Percentiles rank a stretch among this genome's conserved stretches.
Conservation (phyloP, 2,329 filamentous ascomycete genomes). For the Neofusicoccum sp. region DNA sequence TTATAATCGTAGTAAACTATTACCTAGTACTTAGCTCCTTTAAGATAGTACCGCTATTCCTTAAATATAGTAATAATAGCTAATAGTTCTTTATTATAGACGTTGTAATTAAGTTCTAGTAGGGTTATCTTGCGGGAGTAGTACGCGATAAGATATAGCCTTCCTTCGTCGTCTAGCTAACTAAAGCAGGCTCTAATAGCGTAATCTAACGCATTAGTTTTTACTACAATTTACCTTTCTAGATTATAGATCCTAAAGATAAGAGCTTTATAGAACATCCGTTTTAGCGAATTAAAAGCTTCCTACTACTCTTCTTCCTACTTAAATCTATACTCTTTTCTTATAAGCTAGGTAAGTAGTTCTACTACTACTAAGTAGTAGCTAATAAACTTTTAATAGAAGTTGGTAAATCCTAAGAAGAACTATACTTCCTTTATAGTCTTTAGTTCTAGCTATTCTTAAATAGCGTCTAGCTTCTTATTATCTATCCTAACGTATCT, state of each 20-base stretch:
- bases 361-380: background rate
- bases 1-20: too few species aligned
- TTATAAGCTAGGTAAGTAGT: too few species aligned
- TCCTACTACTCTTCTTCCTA: background rate
- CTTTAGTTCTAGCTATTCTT: too few species aligned
- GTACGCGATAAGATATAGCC: too few species aligned
- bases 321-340: background rate
- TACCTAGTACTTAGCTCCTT: too few species aligned
- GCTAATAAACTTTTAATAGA: slow-evolving; percentile 5
- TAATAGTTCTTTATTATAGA: background rate
- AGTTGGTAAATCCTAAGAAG: slow-evolving; percentile 20
- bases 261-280: too few species aligned
- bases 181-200: background rate
- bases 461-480: too few species aligned
- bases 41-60: too few species aligned
- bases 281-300: background rate
- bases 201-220: background rate
- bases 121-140: too few species aligned
- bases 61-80: background rate
- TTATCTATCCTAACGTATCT: too few species aligned
- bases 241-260: background rate
- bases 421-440: slow-evolving; percentile 18
- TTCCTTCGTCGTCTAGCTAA: too few species aligned
- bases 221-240: background rate
- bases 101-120: too few species aligned